Evolutionary conservation across 805 yeast genomes (phyloP).

Genomic region (Sugiyamaella marilandica): DNA sequence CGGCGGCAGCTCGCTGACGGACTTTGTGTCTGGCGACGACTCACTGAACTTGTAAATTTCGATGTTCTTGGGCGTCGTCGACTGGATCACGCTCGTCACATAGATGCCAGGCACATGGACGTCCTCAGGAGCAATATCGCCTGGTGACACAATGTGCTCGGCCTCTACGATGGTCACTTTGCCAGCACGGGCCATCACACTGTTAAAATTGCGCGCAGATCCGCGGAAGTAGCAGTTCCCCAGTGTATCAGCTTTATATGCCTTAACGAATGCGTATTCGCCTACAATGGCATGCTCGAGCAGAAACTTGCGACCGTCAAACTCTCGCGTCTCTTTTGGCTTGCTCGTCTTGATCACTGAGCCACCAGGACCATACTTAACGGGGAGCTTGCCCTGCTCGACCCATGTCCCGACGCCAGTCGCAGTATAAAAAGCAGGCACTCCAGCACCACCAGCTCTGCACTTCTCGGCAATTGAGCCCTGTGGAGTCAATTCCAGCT

Average conservation of each 20-base stretch:
- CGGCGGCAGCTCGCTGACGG: conserved; percentile 2
- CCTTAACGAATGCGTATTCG: conserved; percentile 41
- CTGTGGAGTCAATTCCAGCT: conserved; percentile 42
- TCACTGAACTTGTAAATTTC: conserved; percentile 32
- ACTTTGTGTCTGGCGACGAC: conserved; percentile 18
- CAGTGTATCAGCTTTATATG: conserved; percentile 39
- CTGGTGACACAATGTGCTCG: conserved; percentile 43
- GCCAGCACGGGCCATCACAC: conserved; percentile 41
- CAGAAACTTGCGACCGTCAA: conserved; percentile 37
- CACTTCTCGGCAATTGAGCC: conserved; percentile 42
- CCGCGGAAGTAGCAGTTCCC: conserved; percentile 45
- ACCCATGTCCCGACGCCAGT: conserved; percentile 47
- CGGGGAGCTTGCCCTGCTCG: conserved; percentile 41
- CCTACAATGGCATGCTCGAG: conserved; percentile 39
- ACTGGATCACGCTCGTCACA: conserved; percentile 37
- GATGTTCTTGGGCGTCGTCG: conserved; percentile 39
- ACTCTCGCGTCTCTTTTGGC: conserved; percentile 38
- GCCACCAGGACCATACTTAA: conserved; percentile 35
- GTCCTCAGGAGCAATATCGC: conserved; percentile 40
- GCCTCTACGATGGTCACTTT: conserved; percentile 43
- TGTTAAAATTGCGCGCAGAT: conserved; percentile 41
- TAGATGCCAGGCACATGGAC: conserved; percentile 42
- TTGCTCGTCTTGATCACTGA: conserved; percentile 33
- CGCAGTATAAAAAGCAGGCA: conserved; percentile 42
- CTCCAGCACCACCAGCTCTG: conserved; percentile 44